Evolutionary conservation across 345 rosid genomes (phyloP), one percentile per base, ranked within the genome.

Genomic region (Eucalyptus polybractea): DNA sequence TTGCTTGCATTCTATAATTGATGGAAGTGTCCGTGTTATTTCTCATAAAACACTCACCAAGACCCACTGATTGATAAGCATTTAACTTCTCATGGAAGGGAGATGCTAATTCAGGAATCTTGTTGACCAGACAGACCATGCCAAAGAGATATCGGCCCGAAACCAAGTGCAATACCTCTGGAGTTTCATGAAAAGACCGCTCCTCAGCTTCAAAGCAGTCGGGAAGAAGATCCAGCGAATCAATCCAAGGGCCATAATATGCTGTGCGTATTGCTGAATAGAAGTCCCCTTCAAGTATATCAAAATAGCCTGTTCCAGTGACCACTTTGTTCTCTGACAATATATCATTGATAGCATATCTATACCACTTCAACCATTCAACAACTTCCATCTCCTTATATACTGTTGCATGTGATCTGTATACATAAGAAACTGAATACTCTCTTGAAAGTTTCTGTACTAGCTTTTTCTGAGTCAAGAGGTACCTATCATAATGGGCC

Each of bases 151-250:
- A 93, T 50, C 96, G 93, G 87, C 99, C 99, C 4, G 99, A 97
- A 40, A 97, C 99, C 94, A 97, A 95, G 86, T 96, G 99, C 89
- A 97, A 93, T 76, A 97, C 96, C 90, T 97, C 99, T 10, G 92
- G 92, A 83, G 95, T 96, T 50, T 95, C 97, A 90, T 65, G 93
- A 69, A 93, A 93, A 92, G 99, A 97, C 90, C 99, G 96, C 90
- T 97, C 99, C 95, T 97, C 99, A 10, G 99, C 99, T 95, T 97
- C 99, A 90, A 97, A 97, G 88, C 96, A 91, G 89, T 95, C 96
- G 6, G 99, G 99, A 91, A 97, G 98, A 92, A 94, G 93, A 90
- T 97, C 96, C 92, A 94, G 89, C 45, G 96, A 97, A 62, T 96
- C 98, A n/a, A 97, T 92, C 21, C 87, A 91, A 90, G 99, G 99